Evolutionary conservation across 192 early-diverging fungal genomes (phyloP), one percentile per base, ranked within the genome.

Genomic region (Phlyctochytrium planicorne): DNA sequence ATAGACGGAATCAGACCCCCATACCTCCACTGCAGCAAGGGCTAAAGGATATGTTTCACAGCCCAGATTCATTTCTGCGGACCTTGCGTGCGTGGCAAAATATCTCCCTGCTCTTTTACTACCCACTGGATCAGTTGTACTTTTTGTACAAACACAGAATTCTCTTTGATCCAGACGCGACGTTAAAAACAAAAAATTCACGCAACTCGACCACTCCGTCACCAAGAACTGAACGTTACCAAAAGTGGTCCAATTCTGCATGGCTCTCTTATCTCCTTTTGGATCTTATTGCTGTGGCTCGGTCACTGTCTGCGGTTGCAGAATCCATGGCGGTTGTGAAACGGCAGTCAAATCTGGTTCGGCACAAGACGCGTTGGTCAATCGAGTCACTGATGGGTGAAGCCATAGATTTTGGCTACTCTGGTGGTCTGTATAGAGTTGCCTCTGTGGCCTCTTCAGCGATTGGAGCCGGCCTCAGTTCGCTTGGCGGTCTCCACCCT

Each of bases 51-150:
- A 47, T 20, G 10, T 14, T 47, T 6, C 40, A 47, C 40, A 47
- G 40, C 40, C 40, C 40, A 24, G 55, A 57, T 27, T 24, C 55
- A 27, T 57, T 57, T 27, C 16, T 57, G 25, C 55, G 16, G 6
- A 29, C 27, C 20, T 10, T 57, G 14, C 55, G 55, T 6, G 16
- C 25, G 12, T 57, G 55, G 55, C 55, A 57, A 29, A 57, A 29
- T 27, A 57, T 57, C 55, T 14, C 55, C 14, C 55, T 57, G 14
- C 55, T 57, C 14, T 14, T 29, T 27, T 57, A 57, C 55, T 57
- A 57, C 55, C 55, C 55, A 4, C 55, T 57, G 14, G 55, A 57
- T 6, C 55, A 24, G 4, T 10, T 57, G 12, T 27, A 57, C 27
- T 29, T 25, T 57, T 27, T 57, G 16, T 25, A 14, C 55, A 57